Base-by-base conservation (phyloP, 768 basidiomycete genomes). In the Kwoniella sp. region DNA sequence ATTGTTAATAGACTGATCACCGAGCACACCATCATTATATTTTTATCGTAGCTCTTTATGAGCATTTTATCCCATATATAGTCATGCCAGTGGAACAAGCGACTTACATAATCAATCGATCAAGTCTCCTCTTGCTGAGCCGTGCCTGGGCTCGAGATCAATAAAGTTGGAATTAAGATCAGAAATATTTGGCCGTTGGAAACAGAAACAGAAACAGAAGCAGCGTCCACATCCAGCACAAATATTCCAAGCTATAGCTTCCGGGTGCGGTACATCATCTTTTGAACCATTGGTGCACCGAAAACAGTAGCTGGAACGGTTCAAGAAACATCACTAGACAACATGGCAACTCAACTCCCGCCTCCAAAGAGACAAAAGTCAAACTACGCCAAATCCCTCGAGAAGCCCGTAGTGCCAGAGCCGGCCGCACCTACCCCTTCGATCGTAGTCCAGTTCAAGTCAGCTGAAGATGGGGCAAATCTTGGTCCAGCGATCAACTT, bases 391-490 rank as follows among this genome's bases (percentile, higher is more conserved):
- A 64, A 74, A 67, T 60, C 76, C 60, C 63, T 82, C 79, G 52
- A 78, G 71, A 55, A 77, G 53, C 75, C 80, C 30, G 63, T 80
- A 21, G 77, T 78, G 7, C 77, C 79, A 17, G 80, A 82, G 63
- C 68, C 72, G 26, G 74, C 69, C 25, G 67, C 69, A 48, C 74
- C 75, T 22, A 83, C 87, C 1, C 86, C 88, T 0, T 88, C 88
- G 66, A 82, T 98, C 60, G 85, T 97, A 17, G 92, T 96, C 22
- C 92, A 95, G 74, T 97, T 98, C 77, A 88, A 93, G 26, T 89
- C 89, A 2, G 91, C 94, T 62, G 89, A 93, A 55, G 89, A 94
- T 79, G 92, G 88, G 0, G 82, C 83, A 61, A 81, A 87, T 2
- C 83, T 98, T 22, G 94, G 92, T 24, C 92, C 94, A 55, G 87